Evolutionary conservation across 352 stramenopile genomes (phyloP), one percentile per base, ranked within the genome.

Genomic region (Globisporangium orthogonon): DNA sequence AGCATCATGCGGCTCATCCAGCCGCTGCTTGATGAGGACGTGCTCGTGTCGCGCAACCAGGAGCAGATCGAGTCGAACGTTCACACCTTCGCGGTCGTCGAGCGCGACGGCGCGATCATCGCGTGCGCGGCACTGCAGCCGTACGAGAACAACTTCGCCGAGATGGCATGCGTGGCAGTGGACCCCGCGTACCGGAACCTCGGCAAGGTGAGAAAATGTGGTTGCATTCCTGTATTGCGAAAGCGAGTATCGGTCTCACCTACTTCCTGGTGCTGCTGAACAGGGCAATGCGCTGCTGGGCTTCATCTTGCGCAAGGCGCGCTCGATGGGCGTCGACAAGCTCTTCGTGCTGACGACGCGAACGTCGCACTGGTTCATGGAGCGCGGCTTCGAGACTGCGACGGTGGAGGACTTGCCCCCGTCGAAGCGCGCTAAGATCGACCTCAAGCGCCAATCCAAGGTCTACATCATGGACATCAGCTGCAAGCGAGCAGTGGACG

Each of bases 281-380:
- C 65, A 89, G 69, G 91, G 89, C 17, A 95, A 97, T 52, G 87
- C 87, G 6, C 64, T 97, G 73, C 74, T 97, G n/a, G 83, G 85
- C 13, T 97, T 95, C 54, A 75, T 97, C 29, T 83, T 97, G 52
- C 83, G 89, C 63, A 91, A 96, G 56, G 80, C 89, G 11, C 66
- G 87, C 28, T 75, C 83, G 3, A 89, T 91, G 71, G 82, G 84
- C 17, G 78, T 97, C 41, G 89, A 76, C 43, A 96, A 95, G 54
- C 73, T 98, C 9, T 99, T 99, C 60, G 96, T 98, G n/a, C 78
- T 99, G 43, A 98, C 92, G 30, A 99, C 97, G 29, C 89, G 96
- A 69, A 99, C 97, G 17, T 98, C 98, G 65, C 94, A 99, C 70
- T 99, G 95, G 95, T 99, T 99, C 70, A 71, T 98, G 54, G 97